Evolutionary conservation across 176 grass and related monocot genomes (phyloP).

Genomic region (Leersia perrieri): DNA sequence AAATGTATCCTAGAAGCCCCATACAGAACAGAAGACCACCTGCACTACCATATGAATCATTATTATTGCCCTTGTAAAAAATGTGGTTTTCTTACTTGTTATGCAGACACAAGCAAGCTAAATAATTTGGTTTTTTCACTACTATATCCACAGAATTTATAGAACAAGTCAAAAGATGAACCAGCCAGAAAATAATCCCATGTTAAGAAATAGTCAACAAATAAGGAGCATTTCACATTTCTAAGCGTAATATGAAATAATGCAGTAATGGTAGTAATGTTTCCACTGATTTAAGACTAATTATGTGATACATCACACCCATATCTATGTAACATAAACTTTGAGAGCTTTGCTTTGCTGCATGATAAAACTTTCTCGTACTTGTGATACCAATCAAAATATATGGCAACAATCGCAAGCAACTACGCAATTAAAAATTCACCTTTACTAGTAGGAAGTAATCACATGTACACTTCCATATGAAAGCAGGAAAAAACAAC

Average conservation of each 20-base stretch:
- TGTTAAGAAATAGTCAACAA: not conserved
- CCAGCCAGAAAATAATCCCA: not conserved
- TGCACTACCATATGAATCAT: slow-evolving; percentile 33
- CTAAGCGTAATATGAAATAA: not conserved
- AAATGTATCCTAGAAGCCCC: slow-evolving; percentile 68
- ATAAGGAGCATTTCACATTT: not conserved
- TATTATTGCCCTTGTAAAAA: not conserved
- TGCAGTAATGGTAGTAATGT: not conserved
- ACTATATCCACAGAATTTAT: not conserved
- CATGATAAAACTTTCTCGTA: not conserved
- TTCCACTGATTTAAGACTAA: not conserved
- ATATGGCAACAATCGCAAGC: not conserved
- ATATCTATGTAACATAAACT: not conserved
- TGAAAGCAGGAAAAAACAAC: not conserved
- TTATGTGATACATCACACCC: not conserved
- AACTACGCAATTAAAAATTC: not conserved
- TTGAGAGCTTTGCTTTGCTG: not conserved
- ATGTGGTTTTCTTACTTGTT: not conserved
- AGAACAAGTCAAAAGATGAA: not conserved
- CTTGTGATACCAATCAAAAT: not conserved
- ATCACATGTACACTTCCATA: not conserved
- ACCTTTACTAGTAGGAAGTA: not conserved
- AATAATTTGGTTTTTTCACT: not conserved
- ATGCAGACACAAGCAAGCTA: not conserved
- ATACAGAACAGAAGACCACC: slow-evolving; percentile 64